Conservation (phyloP, 2,329 filamentous ascomycete genomes). For the Diaporthe longicolla region DNA sequence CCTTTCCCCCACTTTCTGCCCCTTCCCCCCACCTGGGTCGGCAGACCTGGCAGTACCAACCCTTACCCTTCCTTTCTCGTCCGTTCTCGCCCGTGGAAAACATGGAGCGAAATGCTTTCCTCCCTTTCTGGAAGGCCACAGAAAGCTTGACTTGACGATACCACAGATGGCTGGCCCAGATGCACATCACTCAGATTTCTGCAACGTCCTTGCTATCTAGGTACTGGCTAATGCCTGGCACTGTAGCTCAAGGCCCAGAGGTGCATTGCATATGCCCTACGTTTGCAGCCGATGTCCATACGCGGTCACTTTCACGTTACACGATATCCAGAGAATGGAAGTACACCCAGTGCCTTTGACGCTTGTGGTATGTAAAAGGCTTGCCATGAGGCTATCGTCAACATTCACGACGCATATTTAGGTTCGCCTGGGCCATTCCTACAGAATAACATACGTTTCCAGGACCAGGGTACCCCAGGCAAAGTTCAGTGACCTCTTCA, state of each 20-base stretch:
- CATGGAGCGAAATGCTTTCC: background rate
- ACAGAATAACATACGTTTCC: background rate
- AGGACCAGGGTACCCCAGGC: background rate
- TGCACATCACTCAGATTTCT: background rate
- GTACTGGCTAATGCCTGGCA: background rate
- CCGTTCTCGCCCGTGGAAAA: background rate
- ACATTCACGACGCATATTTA: too few relatives aligned
- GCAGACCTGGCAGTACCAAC: background rate
- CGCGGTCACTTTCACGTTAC: background rate
- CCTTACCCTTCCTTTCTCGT: conserved; percentile 5
- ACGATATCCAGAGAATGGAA: background rate
- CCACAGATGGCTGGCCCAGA: background rate
- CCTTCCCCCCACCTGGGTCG: background rate
- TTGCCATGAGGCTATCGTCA: background rate
- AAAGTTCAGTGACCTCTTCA: background rate
- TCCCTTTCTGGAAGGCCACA: background rate
- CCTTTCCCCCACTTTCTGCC: background rate
- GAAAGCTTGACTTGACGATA: conserved; percentile 15
- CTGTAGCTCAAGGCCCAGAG: background rate
- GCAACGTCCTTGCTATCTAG: background rate
- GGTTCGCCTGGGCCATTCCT: background rate
- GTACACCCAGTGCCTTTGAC: background rate
- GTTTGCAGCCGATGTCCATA: too few relatives aligned
- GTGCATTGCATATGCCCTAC: background rate
- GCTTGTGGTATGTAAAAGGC: too few relatives aligned